phyloP scores from a whole-genome alignment of 768 basidiomycete species.

The Russula sp. region DNA sequence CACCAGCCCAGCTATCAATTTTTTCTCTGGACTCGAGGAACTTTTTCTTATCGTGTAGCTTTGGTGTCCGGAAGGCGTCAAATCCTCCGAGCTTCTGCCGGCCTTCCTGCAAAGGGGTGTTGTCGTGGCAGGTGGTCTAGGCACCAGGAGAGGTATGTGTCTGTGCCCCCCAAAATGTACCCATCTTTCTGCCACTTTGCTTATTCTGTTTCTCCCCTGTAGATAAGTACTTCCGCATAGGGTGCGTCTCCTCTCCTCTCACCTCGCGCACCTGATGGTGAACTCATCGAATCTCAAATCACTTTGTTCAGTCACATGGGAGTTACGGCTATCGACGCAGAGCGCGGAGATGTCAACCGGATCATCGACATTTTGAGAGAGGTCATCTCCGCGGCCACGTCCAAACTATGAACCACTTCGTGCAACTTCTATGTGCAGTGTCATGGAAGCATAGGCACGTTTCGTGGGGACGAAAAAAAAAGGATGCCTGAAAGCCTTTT shows the following conservation, averaged over 20 bases:
- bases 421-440: background rate
- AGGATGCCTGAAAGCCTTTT: background rate
- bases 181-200: background rate
- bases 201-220: constrained; percentile 16
- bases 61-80: constrained; percentile 79
- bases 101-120: constrained; percentile 63
- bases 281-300: background rate
- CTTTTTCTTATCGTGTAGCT: constrained; percentile 34
- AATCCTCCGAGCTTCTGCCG: constrained; percentile 68
- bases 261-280: background rate
- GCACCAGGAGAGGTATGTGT: constrained; percentile 13
- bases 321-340: constrained; percentile 59
- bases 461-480: background rate
- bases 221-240: constrained; percentile 91
- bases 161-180: background rate
- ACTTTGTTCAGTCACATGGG: constrained; percentile 72
- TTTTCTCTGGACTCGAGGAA: background rate
- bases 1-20: background rate
- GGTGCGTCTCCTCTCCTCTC: constrained; percentile 34
- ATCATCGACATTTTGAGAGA: constrained; percentile 61
- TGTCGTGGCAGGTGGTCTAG: constrained; percentile 79
- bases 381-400: constrained; percentile 37
- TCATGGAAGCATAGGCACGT: background rate
- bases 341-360: constrained; percentile 69
- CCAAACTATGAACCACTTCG: background rate